Percentiles rank a stretch among this genome's conserved stretches.
phyloP scores from a whole-genome alignment of 140 eudicot species.

The Senecio squalidus region DNA sequence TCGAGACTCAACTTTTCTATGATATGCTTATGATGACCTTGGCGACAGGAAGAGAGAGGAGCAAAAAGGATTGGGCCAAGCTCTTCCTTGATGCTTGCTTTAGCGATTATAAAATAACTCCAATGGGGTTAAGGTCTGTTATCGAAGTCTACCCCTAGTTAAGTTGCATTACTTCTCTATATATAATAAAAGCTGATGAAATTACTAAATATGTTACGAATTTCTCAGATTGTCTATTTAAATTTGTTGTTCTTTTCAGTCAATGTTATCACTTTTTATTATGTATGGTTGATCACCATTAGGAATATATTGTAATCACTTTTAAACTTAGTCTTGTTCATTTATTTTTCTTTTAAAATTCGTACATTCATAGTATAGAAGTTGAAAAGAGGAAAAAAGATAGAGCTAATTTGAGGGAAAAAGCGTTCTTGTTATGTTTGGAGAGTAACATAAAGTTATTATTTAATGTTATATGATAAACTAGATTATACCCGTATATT shows the following conservation, averaged over 20 bases:
- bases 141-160: slow-evolving; percentile 30
- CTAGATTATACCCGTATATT: too few species aligned
- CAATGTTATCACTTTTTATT: not conserved
- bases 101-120: slow-evolving; percentile 19
- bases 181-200: not conserved
- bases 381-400: too few species aligned
- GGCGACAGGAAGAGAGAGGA: slow-evolving; percentile 12
- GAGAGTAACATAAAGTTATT: too few species aligned
- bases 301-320: too few species aligned
- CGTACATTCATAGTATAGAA: too few species aligned
- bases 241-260: not conserved
- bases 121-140: slow-evolving; percentile 21
- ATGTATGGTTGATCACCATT: too few species aligned
- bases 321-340: too few species aligned
- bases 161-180: not conserved
- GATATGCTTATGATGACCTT: slow-evolving; percentile 18
- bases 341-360: too few species aligned
- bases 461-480: too few species aligned
- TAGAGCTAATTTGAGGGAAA: too few species aligned
- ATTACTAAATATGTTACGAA: not conserved
- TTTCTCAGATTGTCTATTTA: not conserved
- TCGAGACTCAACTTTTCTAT: slow-evolving; percentile 19
- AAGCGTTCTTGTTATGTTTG: too few species aligned
- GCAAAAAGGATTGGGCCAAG: slow-evolving; percentile 26
- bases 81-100: slow-evolving; percentile 22